Conservation (phyloP, 768 basidiomycete species). For the Pisolithus orientalis region DNA sequence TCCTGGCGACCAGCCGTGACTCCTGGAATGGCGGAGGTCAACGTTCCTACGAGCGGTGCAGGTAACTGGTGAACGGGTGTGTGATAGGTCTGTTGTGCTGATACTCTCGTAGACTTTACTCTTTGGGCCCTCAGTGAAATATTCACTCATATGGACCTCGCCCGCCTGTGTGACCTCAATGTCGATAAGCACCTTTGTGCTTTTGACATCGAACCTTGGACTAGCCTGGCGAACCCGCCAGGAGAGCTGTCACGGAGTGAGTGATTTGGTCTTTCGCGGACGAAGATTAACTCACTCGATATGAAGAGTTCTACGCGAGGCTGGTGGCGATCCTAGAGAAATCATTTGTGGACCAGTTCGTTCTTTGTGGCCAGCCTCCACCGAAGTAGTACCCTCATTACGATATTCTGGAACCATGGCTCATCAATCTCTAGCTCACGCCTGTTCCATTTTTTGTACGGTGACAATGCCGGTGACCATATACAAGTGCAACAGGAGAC, state of each 20-base stretch:
- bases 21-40: constrained; percentile 10
- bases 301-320: constrained; percentile 44
- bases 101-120: constrained; percentile 32
- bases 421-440: constrained; percentile 20
- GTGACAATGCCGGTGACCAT: constrained; percentile 33
- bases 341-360: constrained; percentile 33
- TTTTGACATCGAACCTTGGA: constrained; percentile 38
- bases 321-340: constrained; percentile 41
- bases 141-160: constrained; percentile 66
- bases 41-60: constrained; percentile 26
- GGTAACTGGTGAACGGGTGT: constrained; percentile 27
- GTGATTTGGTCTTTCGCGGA: constrained; percentile 1
- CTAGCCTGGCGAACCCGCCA: constrained; percentile 28
- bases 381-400: constrained; percentile 22
- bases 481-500: constrained; percentile 30
- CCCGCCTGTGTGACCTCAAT: constrained; percentile 49
- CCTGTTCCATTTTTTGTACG: constrained; percentile 54
- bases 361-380: constrained; percentile 24
- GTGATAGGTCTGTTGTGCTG: not conserved
- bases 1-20: constrained; percentile 29
- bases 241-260: constrained; percentile 40
- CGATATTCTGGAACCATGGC: not conserved
- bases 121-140: constrained; percentile 59
- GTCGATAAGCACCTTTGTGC: constrained; percentile 45
- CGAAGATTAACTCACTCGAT: constrained; percentile 9